Conservation (phyloP, 2,329 filamentous ascomycete genomes). For the Corinectria fuckeliana region DNA sequence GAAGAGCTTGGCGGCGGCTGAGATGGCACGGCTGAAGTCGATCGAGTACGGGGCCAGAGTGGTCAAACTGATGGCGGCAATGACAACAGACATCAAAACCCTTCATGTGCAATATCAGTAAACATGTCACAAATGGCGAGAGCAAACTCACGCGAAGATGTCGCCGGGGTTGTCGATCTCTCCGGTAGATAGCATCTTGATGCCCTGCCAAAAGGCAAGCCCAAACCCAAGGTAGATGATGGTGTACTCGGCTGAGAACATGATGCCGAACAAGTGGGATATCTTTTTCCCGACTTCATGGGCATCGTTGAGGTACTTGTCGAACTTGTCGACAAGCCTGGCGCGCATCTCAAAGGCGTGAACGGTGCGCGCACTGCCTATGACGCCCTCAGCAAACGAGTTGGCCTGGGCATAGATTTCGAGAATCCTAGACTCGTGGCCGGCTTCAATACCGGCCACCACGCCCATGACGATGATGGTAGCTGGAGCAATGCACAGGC, state of each 20-base stretch:
- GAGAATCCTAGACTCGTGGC: conserved; percentile 43
- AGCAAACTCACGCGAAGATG: conserved; percentile 45
- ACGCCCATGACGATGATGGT: conserved; percentile 43
- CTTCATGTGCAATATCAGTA: conserved; percentile 22
- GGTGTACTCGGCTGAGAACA: conserved; percentile 49
- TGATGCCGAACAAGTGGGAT: conserved; percentile 45
- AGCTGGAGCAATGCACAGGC: conserved; percentile 42
- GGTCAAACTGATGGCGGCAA: conserved; percentile 46
- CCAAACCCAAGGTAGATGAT: conserved; percentile 52
- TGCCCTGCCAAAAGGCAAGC: conserved; percentile 54
- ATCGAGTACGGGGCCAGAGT: conserved; percentile 46
- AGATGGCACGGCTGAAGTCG: conserved; percentile 47
- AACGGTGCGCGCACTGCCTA: conserved; percentile 48
- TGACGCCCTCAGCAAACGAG: conserved; percentile 45
- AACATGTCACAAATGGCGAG: neutral
- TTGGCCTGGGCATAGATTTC: conserved; percentile 44
- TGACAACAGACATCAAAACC: conserved; percentile 48
- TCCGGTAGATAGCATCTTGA: conserved; percentile 46
- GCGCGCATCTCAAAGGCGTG: conserved; percentile 52
- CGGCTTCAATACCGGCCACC: conserved; percentile 42
- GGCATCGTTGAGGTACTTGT: conserved; percentile 46
- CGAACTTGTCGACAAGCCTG: conserved; percentile 48
- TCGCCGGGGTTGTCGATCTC: conserved; percentile 47
- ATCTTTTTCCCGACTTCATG: conserved; percentile 47
- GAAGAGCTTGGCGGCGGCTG: conserved; percentile 46